Base-by-base conservation (phyloP, 1,284 basidiomycete genomes). In the Trichosporon ovoides region DNA sequence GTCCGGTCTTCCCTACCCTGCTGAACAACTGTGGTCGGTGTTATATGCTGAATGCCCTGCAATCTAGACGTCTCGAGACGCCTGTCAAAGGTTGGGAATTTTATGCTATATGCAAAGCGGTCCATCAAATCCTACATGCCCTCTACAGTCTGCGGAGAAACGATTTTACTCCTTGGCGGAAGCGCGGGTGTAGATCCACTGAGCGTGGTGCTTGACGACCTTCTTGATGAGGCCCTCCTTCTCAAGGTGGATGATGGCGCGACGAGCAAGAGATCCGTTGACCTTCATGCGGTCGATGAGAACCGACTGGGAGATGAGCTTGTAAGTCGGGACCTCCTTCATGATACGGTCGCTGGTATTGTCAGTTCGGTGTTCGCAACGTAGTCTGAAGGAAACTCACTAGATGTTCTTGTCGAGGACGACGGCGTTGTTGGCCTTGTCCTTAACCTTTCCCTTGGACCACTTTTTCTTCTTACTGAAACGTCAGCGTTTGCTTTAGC, bases 361-460 rank as follows among this genome's bases (percentile, higher is more conserved):
- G 57, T 54, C 19, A 56, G 56, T 50, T 20, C 43, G 7, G 11
- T 53, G 24, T 16, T n/a, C 16, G 37, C 53, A 22, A 31, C 3
- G 19, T 10, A 13, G 10, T 5, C 16, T n/a, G n/a, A n/a, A n/a
- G n/a, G n/a, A n/a, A 13, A 69, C 76, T 67, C 64, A 78, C 79
- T 65, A 77, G 70, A 77, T 78, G 49, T 75, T 62, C 83, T 95
- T 92, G 84, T 96, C 92, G 75, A 96, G 87, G 71, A 87, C 83
- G 79, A 98, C 94, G 74, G 89, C 85, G 76, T 77, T 78, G 77
- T 88, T 87, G 74, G 90, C 91, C 87, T 97, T 97, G 83, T 97
- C 93, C 87, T 97, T 97, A 79, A 97, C 93, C 82, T 96, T 96
- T 80, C 94, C 94, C 85, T 98, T 98, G 70, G 93, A 97, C 94